Evolutionary conservation across 306 rosid species (phyloP).

Genomic region (Calophaca sinica): DNA sequence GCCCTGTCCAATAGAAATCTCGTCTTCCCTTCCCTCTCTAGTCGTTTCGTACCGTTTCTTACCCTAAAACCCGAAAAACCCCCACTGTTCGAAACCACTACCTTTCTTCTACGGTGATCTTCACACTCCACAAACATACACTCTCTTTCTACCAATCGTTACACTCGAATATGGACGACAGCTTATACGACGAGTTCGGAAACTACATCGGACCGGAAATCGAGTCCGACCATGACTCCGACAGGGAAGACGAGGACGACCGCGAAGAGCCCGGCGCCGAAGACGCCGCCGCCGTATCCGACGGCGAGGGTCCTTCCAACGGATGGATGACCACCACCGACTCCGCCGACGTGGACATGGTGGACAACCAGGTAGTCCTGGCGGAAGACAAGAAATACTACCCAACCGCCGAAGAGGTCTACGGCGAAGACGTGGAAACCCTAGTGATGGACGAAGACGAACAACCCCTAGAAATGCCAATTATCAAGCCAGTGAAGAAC

Average conservation of each 20-base stretch:
- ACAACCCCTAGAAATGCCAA: constrained; percentile 81
- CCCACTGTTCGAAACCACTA: constrained; percentile 16
- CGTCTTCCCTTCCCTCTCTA: constrained; percentile 6
- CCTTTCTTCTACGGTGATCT: not conserved
- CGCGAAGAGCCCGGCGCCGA: constrained; percentile 43
- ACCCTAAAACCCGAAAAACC: constrained; percentile 54
- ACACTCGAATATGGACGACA: constrained; percentile 75
- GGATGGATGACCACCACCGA: constrained; percentile 71
- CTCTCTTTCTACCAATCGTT: not conserved
- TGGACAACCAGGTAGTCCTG: constrained; percentile 88
- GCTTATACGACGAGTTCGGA: constrained; percentile 95
- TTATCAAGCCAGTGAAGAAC: constrained; percentile 80
- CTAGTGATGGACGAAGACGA: constrained; percentile 98
- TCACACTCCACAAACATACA: not conserved
- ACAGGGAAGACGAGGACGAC: constrained; percentile 61
- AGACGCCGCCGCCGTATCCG: constrained; percentile 56
- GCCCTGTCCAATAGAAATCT: constrained; percentile 16
- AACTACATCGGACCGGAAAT: constrained; percentile 99
- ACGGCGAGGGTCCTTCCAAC: constrained; percentile 65
- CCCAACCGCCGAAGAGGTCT: constrained; percentile 95
- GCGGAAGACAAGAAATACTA: constrained; percentile 98
- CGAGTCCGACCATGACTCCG: constrained; percentile 90
- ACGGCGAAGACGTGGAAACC: constrained; percentile 95
- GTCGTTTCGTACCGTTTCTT: not conserved
- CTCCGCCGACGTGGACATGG: constrained; percentile 70